Evolutionary conservation across 2,329 filamentous ascomycete species (phyloP).

Genomic region (Epichloe festucae): DNA sequence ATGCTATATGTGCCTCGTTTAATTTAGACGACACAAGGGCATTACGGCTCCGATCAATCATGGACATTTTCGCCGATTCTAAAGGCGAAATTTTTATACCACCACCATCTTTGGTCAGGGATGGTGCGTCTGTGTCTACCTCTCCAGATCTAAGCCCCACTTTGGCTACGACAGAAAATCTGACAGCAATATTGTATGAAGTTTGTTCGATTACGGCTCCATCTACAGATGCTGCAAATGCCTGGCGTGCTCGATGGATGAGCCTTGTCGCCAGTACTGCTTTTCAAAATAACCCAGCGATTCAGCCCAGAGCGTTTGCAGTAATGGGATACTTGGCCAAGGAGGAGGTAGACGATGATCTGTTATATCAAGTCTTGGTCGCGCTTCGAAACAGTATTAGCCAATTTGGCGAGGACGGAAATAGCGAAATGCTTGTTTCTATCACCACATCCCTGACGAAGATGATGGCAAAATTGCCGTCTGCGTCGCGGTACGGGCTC

Average conservation of each 20-base stretch:
- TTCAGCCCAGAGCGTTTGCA: conserved; percentile 55
- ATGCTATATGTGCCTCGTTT: conserved; percentile 55
- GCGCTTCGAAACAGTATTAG: conserved; percentile 51
- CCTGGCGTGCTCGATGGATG: conserved; percentile 63
- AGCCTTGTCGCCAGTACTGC: conserved; percentile 59
- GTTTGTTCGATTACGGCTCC: conserved; percentile 51
- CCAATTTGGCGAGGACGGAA: conserved; percentile 51
- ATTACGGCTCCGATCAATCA: conserved; percentile 39
- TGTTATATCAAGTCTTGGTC: conserved; percentile 58
- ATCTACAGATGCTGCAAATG: conserved; percentile 51
- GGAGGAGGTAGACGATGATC: conserved; percentile 60
- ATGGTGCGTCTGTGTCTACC: conserved; percentile 41
- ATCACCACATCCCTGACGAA: conserved; percentile 56
- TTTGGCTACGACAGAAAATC: conserved; percentile 44
- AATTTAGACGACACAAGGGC: conserved; percentile 45
- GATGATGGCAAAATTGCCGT: conserved; percentile 57
- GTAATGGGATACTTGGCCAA: conserved; percentile 59
- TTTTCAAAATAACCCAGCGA: conserved; percentile 60
- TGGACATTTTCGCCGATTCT: conserved; percentile 47
- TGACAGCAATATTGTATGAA: conserved; percentile 50
- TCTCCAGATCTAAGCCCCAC: conserved; percentile 38
- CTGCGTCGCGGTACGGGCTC: conserved; percentile 52
- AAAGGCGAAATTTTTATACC: conserved; percentile 44
- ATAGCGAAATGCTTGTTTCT: conserved; percentile 54
- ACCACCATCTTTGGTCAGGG: conserved; percentile 31